Evolutionary conservation across 352 stramenopile species (phyloP), one percentile per base, ranked within the genome.

Genomic region (Pythium dissotocum): DNA sequence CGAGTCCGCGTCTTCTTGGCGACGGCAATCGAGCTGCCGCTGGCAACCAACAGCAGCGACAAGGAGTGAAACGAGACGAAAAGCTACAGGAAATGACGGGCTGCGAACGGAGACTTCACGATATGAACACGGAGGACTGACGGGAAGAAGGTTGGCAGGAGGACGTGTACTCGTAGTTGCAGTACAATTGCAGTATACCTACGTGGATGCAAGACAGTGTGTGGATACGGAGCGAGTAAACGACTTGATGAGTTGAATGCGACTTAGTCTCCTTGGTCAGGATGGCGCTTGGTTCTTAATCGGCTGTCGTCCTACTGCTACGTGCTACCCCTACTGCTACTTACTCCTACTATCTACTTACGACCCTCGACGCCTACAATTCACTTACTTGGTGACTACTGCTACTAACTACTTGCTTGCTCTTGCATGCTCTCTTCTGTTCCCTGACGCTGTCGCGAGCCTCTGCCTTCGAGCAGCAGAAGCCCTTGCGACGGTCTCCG

Each of bases 281-380:
- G 46, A 53, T 24, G 21, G 46, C 46, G 46, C 46, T 53, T 33
- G 26, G 30, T 65, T 57, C 26, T 63, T 55, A 35, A 38, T 55
- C 40, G 24, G 58, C 21, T 70, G 49, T 70, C 44, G 49, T 66
- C 63, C 65, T 79, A 78, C 76, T 77, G 65, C 62, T 77, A 73
- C 65, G 65, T 80, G 68, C 28, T 68, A 72, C 55, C 38, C 59
- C 53, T 71, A 74, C 75, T 77, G 64, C 40, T 81, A 69, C 57
- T 72, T 83, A 77, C 73, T 83, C 49, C 72, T 86, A 78, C 70
- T 82, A 70, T 76, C 71, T 68, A 77, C 77, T 69, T 69, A 48
- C 65, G 49, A 70, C 52, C 65, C 28, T 61, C 14, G 28, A 52
- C 46, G 57, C 63, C 57, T 66, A 69, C 61, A 56, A 70, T 64